These are phyloP conservation scores for Periconia sp. DNA, from an alignment of 2,329 filamentous ascomycete species.

Conservation along the genomic window DNA sequence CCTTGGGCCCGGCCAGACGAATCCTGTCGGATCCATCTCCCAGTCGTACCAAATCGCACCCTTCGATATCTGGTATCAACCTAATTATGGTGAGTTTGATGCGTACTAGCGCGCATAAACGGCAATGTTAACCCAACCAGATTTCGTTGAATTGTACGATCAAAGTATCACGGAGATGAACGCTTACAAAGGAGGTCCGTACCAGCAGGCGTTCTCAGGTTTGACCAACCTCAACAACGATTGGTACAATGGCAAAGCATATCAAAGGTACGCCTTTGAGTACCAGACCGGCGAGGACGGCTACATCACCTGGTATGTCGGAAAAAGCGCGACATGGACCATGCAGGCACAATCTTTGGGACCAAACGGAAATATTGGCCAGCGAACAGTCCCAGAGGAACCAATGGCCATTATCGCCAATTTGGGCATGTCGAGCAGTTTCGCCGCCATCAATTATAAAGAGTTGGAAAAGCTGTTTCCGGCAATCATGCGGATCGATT, in stretches of 20 bases:
- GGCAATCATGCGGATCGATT: conserved; percentile 68
- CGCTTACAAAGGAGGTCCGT: conserved; percentile 56
- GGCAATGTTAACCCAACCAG: conserved; percentile 29
- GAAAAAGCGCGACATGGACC: conserved; percentile 65
- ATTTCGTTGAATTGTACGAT: conserved; percentile 68
- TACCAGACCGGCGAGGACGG: conserved; percentile 60
- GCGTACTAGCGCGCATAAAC: not conserved
- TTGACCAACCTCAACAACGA: conserved; percentile 58
- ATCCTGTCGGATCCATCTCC: conserved; percentile 63
- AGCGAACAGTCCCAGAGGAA: conserved; percentile 65
- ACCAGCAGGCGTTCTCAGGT: conserved; percentile 58
- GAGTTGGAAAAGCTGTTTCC: conserved; percentile 60
- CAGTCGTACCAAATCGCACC: conserved; percentile 69
- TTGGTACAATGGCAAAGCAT: conserved; percentile 59
- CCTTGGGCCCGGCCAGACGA: conserved; percentile 52
- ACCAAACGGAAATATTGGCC: conserved; percentile 70
- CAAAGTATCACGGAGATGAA: conserved; percentile 55
- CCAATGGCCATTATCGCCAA: conserved; percentile 70
- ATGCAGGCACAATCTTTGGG: conserved; percentile 61
- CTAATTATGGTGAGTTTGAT: conserved; percentile 49
- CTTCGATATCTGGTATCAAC: conserved; percentile 71
- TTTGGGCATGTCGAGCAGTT: conserved; percentile 69
- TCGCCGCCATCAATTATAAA: conserved; percentile 62
- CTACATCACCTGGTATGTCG: conserved; percentile 70
- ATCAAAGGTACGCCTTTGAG: conserved; percentile 60